phyloP scores from a whole-genome alignment of 2,329 filamentous ascomycete species.

The Aspergillus melleus region DNA sequence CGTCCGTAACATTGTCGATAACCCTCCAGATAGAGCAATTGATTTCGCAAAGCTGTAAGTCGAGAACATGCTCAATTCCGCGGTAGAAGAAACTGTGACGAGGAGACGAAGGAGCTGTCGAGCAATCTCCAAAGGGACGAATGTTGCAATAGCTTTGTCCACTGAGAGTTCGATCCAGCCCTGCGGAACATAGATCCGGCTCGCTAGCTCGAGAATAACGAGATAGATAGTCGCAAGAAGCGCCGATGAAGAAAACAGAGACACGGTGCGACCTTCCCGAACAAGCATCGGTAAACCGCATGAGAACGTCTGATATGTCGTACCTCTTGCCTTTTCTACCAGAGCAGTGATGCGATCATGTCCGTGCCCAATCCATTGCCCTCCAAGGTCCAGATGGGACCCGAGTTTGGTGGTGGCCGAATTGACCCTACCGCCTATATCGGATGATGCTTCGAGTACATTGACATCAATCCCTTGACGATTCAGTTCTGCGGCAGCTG shows the following conservation, averaged over 20 bases:
- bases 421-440: neutral
- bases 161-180: neutral
- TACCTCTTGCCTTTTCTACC: neutral
- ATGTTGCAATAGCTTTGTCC: neutral
- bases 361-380: neutral
- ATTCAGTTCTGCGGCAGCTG: neutral
- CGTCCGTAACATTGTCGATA: neutral
- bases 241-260: neutral
- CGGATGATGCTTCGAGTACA: neutral
- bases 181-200: neutral
- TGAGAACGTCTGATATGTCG: neutral
- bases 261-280: neutral
- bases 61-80: neutral
- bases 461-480: neutral
- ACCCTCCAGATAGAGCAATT: neutral
- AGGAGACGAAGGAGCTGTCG: neutral
- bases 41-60: neutral
- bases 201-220: neutral
- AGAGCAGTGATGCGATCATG: neutral
- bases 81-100: neutral
- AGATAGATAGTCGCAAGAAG: neutral
- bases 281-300: neutral
- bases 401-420: neutral
- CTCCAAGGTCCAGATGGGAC: neutral
- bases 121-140: neutral